Base-by-base conservation (phyloP, 495 filamentous ascomycete species). In the Evernia prunastri region DNA sequence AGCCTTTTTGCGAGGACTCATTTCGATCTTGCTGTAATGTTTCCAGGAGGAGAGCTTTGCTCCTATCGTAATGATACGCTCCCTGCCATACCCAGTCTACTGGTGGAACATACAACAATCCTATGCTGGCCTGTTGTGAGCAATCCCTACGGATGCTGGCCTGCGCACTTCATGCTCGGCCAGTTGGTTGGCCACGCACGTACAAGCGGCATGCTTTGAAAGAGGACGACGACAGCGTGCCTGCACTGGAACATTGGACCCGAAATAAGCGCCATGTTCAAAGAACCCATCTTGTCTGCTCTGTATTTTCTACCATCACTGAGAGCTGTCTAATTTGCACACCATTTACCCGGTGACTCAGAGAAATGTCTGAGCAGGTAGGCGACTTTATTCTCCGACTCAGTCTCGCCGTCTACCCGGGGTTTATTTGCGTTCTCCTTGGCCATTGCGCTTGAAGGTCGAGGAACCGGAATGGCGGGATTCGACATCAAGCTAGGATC, bases 281-380 rank as follows among this genome's bases (percentile, higher is more conserved):
- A 84, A 87, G 1, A 86, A 73, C 86, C 84, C 84, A 87, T 87
- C 85, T 83, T 68, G 15, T 61, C 33, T 27, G n/a, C 25, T 58
- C 45, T 59, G 76, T 67, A 74, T 63, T 53, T 65, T 45, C 25
- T 31, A 35, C 37, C 23, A 12, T 37, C 59, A 23, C 29, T 29
- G 11, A 27, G 33, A 33, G 43, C 39, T 20, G 15, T 9, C 53
- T 37, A 17, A 9, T 57, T 36, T 56, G 66, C 78, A 71, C 73
- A 81, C 82, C 82, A 87, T 63, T 82, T 75, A 18, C 84, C 84
- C 17, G 82, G 78, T 3, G 78, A 76, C 70, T 87, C 84, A 7
- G 82, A 80, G 71, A 84, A 87, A 73, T 86, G 82, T 25, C 85
- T 79, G 63, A 87, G 69, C 11, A 87, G 74, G 69, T 82, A 86